Evolutionary conservation across 2,329 filamentous ascomycete genomes (phyloP).

Genomic region (Pezicula neosporulosa): DNA sequence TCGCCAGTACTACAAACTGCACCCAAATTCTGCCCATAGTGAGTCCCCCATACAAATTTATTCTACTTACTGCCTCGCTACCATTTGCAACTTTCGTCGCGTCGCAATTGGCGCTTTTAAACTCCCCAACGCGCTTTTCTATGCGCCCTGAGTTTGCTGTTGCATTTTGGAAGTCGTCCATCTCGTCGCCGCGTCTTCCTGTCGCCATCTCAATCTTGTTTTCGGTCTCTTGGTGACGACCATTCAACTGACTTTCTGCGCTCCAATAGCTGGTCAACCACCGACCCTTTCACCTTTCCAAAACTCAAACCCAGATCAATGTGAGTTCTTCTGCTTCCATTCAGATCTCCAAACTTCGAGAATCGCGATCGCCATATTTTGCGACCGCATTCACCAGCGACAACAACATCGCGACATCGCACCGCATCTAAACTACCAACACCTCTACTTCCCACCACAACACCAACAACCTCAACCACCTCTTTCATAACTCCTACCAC

Average conservation of each 20-base stretch:
- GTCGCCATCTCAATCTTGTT: slow-evolving; percentile 12
- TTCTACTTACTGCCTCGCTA: too few relatives aligned
- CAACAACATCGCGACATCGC: slow-evolving; percentile 6
- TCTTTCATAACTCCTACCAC: slow-evolving; percentile 7
- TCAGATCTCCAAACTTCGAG: slow-evolving; percentile 8
- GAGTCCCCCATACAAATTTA: too few relatives aligned
- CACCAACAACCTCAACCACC: slow-evolving; percentile 7
- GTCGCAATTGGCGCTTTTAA: too few relatives aligned
- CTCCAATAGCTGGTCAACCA: slow-evolving; percentile 13
- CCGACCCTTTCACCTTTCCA: slow-evolving; percentile 3
- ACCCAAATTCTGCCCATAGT: too few relatives aligned
- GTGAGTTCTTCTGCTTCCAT: slow-evolving; percentile 15
- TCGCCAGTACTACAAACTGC: neutral
- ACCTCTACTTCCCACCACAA: slow-evolving; percentile 2
- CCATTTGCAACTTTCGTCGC: too few relatives aligned
- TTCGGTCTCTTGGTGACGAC: slow-evolving; percentile 13
- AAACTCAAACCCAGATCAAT: slow-evolving; percentile 5
- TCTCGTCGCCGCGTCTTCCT: slow-evolving; percentile 16
- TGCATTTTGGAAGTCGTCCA: slow-evolving; percentile 2
- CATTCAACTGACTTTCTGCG: slow-evolving; percentile 11
- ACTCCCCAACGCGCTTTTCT: too few relatives aligned
- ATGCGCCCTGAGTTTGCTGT: too few relatives aligned
- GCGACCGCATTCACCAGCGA: slow-evolving; percentile 15
- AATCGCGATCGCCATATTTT: slow-evolving; percentile 16
- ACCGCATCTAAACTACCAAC: neutral